phyloP scores from a whole-genome alignment of 805 yeast species.

The Lachancea kluyveri region DNA sequence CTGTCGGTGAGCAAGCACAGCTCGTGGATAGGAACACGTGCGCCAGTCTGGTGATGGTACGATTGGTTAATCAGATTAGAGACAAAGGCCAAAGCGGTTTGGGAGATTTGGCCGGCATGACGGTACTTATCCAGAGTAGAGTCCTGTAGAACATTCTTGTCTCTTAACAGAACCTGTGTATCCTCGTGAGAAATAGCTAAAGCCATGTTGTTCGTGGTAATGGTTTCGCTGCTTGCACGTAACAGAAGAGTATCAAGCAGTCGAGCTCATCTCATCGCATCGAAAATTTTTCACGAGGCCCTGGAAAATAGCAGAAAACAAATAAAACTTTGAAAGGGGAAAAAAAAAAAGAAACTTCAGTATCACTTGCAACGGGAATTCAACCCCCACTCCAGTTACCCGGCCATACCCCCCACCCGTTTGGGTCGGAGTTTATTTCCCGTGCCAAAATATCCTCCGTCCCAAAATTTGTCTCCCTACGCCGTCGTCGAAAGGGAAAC shows the following conservation, averaged over 20 bases:
- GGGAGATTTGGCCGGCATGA: conserved; percentile 83
- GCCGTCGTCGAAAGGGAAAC: too few species aligned
- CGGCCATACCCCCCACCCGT: too few species aligned
- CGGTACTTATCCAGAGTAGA: conserved; percentile 73
- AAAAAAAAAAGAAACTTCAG: too few species aligned
- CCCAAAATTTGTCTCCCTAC: too few species aligned
- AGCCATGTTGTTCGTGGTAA: conserved; percentile 48
- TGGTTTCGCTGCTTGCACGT: neutral
- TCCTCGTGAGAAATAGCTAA: conserved; percentile 71
- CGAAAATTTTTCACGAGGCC: too few species aligned
- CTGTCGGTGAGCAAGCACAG: conserved; percentile 81
- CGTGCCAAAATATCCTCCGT: too few species aligned
- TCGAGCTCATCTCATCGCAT: conserved; percentile 1
- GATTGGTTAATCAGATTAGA: conserved; percentile 62
- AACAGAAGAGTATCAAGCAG: neutral
- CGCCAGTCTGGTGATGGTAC: conserved; percentile 45
- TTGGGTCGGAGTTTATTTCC: too few species aligned
- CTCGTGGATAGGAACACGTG: conserved; percentile 51
- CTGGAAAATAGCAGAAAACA: too few species aligned
- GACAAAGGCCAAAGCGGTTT: conserved; percentile 68
- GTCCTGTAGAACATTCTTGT: conserved; percentile 61
- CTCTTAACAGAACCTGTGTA: conserved; percentile 62
- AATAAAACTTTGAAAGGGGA: too few species aligned
- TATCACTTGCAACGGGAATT: too few species aligned
- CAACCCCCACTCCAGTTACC: too few species aligned